phyloP scores from a whole-genome alignment of 768 basidiomycete species.

The Rhizopogon vulgaris region DNA sequence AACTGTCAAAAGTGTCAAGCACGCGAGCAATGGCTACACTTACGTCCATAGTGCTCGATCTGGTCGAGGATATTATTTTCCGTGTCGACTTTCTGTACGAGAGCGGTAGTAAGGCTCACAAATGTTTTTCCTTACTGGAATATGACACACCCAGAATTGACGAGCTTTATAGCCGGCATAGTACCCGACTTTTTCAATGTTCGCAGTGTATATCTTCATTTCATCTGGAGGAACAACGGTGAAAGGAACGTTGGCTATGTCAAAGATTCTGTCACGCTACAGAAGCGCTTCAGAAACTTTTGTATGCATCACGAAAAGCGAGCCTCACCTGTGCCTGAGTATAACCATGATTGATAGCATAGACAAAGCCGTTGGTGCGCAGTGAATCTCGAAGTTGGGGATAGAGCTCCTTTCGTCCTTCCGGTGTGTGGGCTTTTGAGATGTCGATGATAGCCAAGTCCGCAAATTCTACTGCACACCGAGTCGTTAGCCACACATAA shows the following conservation, averaged over 20 bases:
- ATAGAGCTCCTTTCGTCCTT: constrained; percentile 3
- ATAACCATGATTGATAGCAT: no score
- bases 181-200: constrained; percentile 32
- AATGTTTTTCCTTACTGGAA: background rate
- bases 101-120: no score
- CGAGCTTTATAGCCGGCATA: constrained; percentile 45
- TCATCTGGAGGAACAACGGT: constrained; percentile 34
- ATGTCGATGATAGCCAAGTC: constrained; percentile 4
- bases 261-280: constrained; percentile 28
- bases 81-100: no score
- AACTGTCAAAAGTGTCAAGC: no score
- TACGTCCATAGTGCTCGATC: no score
- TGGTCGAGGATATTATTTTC: no score
- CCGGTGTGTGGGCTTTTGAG: constrained; percentile 1
- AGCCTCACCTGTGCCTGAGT: constrained; percentile 23
- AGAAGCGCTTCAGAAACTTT: background rate
- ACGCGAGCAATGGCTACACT: no score
- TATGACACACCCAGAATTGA: constrained; percentile 37
- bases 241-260: constrained; percentile 30
- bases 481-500: background rate
- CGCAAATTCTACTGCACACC: constrained; percentile 2
- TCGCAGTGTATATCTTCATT: constrained; percentile 33
- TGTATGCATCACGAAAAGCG: background rate
- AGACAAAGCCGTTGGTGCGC: no score
- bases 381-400: background rate